These are phyloP conservation scores for Botryotinia globosa DNA, from an alignment of 2,329 filamentous ascomycete species.

Conservation along the genomic window DNA sequence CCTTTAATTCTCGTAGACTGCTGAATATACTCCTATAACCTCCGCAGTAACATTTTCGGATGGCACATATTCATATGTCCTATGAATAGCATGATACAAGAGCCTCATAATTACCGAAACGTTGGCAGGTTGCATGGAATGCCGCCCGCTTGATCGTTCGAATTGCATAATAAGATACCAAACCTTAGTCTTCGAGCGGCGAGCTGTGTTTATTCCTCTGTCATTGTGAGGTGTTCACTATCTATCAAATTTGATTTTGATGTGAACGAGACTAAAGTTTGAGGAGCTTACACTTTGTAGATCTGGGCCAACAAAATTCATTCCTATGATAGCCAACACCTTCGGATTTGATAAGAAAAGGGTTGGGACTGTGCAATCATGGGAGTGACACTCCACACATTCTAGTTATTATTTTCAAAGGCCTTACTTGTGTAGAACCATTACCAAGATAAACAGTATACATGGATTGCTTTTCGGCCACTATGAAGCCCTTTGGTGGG, in stretches of 20 bases:
- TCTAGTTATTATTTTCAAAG: not conserved
- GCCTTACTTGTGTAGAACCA: not conserved
- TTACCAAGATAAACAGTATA: not conserved
- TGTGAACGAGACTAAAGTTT: not conserved
- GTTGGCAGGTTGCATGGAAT: not conserved
- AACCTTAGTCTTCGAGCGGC: not conserved
- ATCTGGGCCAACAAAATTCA: not conserved
- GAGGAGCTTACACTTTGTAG: not conserved
- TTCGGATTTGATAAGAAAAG: not conserved
- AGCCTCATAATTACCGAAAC: too few relatives aligned
- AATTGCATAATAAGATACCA: not conserved
- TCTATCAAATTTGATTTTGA: not conserved
- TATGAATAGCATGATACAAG: not conserved
- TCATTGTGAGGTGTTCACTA: not conserved
- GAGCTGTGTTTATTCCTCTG: not conserved
- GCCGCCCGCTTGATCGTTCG: not conserved
- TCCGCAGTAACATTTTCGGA: not conserved
- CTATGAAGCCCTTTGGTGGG: too few relatives aligned
- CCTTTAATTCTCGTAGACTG: fast-evolving
- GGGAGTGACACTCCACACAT: too few relatives aligned
- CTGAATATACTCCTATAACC: not conserved
- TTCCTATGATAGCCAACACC: not conserved
- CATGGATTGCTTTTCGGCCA: not conserved
- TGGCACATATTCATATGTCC: not conserved
- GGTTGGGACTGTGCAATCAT: not conserved